Percentiles rank a stretch among this genome's conserved stretches.
These are phyloP conservation scores for Scedosporium dehoogii DNA, from an alignment of 2,329 filamentous ascomycete genomes.

Conservation along the genomic window DNA sequence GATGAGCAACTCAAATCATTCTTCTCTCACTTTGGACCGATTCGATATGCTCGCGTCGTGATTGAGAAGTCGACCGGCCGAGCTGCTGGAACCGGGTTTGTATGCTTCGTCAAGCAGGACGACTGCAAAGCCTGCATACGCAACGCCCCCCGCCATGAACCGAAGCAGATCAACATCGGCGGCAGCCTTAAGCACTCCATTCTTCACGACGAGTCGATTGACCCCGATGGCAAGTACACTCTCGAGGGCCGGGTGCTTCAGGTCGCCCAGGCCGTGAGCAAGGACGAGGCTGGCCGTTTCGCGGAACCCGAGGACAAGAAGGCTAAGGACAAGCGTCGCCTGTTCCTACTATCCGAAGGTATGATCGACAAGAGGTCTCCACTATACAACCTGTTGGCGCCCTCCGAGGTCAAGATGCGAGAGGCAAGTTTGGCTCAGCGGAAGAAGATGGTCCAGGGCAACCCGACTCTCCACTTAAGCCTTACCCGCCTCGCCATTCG, in stretches of 20 bases:
- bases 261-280: slow-evolving; percentile 75
- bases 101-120: slow-evolving; percentile 73
- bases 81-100: slow-evolving; percentile 86
- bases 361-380: slow-evolving; percentile 68
- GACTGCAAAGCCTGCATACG: slow-evolving; percentile 71
- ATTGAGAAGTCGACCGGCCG: slow-evolving; percentile 77
- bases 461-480: slow-evolving; percentile 80
- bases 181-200: slow-evolving; percentile 64
- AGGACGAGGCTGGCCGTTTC: slow-evolving; percentile 66
- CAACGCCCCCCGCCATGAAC: slow-evolving; percentile 54
- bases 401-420: slow-evolving; percentile 75
- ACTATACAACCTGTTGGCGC: slow-evolving; percentile 65
- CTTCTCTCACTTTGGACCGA: slow-evolving; percentile 77
- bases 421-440: slow-evolving; percentile 81
- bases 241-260: slow-evolving; percentile 82
- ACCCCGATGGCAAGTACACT: slow-evolving; percentile 78
- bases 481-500: slow-evolving; percentile 84
- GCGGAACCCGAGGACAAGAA: slow-evolving; percentile 58
- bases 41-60: slow-evolving; percentile 86
- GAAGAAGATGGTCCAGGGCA: slow-evolving; percentile 81
- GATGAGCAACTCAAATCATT: slow-evolving; percentile 77
- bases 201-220: slow-evolving; percentile 74
- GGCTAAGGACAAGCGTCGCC: slow-evolving; percentile 79
- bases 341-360: slow-evolving; percentile 84
- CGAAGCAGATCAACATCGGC: slow-evolving; percentile 14